Evolutionary conservation across 2,329 filamentous ascomycete species (phyloP), one percentile per base, ranked within the genome.

Genomic region (Pseudohalonectria lignicola): DNA sequence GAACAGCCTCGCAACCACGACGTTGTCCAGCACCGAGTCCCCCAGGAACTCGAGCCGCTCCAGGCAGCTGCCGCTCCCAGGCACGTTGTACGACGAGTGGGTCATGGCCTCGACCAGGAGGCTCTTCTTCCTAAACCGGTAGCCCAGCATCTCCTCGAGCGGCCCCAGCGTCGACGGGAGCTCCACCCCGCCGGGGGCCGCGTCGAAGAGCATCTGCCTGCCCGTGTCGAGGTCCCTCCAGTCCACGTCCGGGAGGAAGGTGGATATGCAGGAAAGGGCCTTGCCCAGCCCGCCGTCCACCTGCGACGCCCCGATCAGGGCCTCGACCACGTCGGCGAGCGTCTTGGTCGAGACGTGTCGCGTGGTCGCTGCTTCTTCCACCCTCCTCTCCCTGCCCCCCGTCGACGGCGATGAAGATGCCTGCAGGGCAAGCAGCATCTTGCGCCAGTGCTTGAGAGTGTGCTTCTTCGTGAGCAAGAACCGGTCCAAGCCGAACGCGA

Each of bases 41-140:
- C 90, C 90, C 0, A 95, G 63, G 49, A 92, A 94, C 52, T 95
- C 90, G 1, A 95, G 70, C 0, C 87, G 74, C 47, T 95, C 83
- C 11, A 76, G 69, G 17, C 59, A 66, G 12, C 8, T 8, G 4
- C 69, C 62, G 13, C 61, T 57, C 21, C 63, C 64, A 36, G 66
- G 69, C 5, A 54, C 40, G 31, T 53, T 57, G 48, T 53, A 66
- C 0, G 84, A 88, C 0, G 76, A 64, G 51, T 95, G 88, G 0
- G 87, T 94, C 36, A 90, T 65, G 3, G 88, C 83, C 59, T 95
- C 85, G 0, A 82, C 51, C 1, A 95, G 67, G 1, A 94, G 63
- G 0, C 67, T 53, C 45, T 79, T 76, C 47, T 84, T 79, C 2
- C 45, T 58, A 55, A 95, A 95, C 0, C 52, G 63, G 54, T 94